A percentile compares a stretch with the other conserved stretches of the same genome.
Evolutionary conservation across 1,284 basidiomycete genomes (phyloP).

Genomic region (Heterobasidion occidentale): DNA sequence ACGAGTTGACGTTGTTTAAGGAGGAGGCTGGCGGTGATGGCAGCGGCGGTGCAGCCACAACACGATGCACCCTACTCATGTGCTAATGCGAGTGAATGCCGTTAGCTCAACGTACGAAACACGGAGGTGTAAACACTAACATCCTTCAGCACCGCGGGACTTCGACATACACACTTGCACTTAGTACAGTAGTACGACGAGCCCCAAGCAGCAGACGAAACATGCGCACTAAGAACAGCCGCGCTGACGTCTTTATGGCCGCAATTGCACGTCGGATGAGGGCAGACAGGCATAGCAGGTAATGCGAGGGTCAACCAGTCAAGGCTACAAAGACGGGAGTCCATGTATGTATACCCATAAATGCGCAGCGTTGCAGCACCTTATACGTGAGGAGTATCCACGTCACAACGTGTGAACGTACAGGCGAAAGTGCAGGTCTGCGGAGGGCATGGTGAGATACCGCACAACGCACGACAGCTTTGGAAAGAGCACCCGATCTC

Average conservation of each 20-base stretch:
- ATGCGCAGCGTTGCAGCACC: background rate
- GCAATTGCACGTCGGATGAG: conserved; percentile 11
- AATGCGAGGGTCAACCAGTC: background rate
- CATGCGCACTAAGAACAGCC: conserved; percentile 6
- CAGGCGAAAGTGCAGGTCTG: background rate
- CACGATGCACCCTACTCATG: conserved; percentile 8
- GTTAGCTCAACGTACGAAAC: background rate
- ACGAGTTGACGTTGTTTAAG: background rate
- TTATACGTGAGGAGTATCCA: background rate
- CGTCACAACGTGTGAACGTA: background rate
- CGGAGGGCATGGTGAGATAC: no score
- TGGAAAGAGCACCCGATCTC: no score
- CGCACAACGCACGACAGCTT: no score
- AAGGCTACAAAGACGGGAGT: background rate
- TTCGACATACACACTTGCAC: conserved; percentile 11
- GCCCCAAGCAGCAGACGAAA: conserved; percentile 10
- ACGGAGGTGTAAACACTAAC: conserved; percentile 1
- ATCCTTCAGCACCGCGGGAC: conserved; percentile 2
- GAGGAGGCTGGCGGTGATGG: background rate
- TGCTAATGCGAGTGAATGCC: conserved; percentile 2
- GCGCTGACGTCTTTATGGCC: conserved; percentile 7
- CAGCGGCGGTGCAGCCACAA: background rate
- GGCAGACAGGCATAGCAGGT: conserved; percentile 10
- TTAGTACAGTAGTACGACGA: conserved; percentile 7
- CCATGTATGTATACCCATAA: background rate